Evolutionary conservation across 495 filamentous ascomycete species (phyloP).

Genomic region (Chaetomidium leptoderma): DNA sequence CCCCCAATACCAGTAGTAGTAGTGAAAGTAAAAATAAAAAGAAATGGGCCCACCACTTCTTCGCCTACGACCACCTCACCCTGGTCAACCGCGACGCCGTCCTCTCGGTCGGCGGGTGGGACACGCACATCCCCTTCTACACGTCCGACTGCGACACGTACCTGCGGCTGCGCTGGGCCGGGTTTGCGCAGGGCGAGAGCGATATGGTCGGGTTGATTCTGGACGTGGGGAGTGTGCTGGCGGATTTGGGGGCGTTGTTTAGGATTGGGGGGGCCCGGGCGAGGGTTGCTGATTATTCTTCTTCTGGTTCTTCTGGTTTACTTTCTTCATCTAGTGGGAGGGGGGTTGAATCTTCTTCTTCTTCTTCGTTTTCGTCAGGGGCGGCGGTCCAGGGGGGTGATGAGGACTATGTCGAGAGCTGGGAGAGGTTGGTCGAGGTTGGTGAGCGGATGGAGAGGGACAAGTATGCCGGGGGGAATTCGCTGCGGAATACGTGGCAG

Average conservation of each 20-base stretch:
- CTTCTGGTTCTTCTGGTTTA: no score
- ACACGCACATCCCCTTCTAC: slow-evolving; percentile 58
- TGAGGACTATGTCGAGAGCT: slow-evolving; percentile 34
- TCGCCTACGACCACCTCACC: slow-evolving; percentile 54
- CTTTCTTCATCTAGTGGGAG: no score
- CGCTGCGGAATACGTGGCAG: slow-evolving; percentile 52
- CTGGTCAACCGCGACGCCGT: slow-evolving; percentile 52
- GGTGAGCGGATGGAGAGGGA: slow-evolving; percentile 34
- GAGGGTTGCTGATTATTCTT: slow-evolving; percentile 21
- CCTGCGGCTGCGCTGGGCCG: slow-evolving; percentile 50
- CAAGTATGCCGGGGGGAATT: slow-evolving; percentile 31
- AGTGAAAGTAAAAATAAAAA: neutral
- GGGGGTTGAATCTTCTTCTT: no score
- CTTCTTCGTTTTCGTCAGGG: no score
- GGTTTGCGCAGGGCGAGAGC: slow-evolving; percentile 45
- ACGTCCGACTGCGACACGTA: slow-evolving; percentile 48
- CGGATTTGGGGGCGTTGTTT: slow-evolving; percentile 46
- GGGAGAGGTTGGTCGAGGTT: slow-evolving; percentile 32
- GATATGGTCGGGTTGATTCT: slow-evolving; percentile 45
- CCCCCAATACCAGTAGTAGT: neutral
- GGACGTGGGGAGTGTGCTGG: slow-evolving; percentile 46
- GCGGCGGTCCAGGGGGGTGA: slow-evolving; percentile 13
- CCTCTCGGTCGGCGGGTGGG: slow-evolving; percentile 55
- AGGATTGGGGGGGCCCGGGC: slow-evolving; percentile 30
- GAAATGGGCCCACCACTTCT: slow-evolving; percentile 52